A percentile compares a stretch with the other conserved stretches of the same genome.
Conservation (phyloP, 768 basidiomycete genomes). For the Tylopilus subfusipes region DNA sequence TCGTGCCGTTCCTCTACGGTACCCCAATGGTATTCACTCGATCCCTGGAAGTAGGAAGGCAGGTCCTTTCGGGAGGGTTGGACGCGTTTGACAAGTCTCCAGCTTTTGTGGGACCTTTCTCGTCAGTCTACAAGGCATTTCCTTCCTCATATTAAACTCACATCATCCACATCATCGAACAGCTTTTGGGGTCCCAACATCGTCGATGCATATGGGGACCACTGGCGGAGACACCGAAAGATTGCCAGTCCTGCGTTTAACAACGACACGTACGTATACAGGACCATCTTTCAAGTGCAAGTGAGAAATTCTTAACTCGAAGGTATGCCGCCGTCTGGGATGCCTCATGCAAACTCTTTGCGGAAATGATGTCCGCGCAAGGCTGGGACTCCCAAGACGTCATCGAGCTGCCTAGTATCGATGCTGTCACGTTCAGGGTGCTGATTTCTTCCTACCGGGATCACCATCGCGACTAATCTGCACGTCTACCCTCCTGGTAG, state of each 20-base stretch:
- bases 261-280: constrained; percentile 16
- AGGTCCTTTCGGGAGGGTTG: constrained; percentile 7
- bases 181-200: constrained; percentile 24
- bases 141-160: neutral
- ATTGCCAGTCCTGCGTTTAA: constrained; percentile 18
- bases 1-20: constrained; percentile 16
- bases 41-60: constrained; percentile 16
- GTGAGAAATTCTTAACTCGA: neutral
- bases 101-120: neutral
- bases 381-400: constrained; percentile 10
- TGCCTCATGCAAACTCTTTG: constrained; percentile 6
- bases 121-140: neutral
- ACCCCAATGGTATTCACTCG: constrained; percentile 14
- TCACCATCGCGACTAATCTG: neutral
- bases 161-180: neutral
- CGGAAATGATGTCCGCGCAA: constrained; percentile 11
- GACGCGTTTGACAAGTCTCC: neutral
- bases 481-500: neutral
- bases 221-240: constrained; percentile 21
- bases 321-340: constrained; percentile 19
- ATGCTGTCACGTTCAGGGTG: constrained; percentile 11
- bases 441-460: no score
- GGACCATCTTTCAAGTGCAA: neutral
- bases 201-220: constrained; percentile 7
- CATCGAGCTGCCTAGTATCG: constrained; percentile 8